A percentile compares a stretch with the other conserved stretches of the same genome.
Evolutionary conservation across 148 eudicot species (phyloP).

Genomic region (Rhododendron ovatum): DNA sequence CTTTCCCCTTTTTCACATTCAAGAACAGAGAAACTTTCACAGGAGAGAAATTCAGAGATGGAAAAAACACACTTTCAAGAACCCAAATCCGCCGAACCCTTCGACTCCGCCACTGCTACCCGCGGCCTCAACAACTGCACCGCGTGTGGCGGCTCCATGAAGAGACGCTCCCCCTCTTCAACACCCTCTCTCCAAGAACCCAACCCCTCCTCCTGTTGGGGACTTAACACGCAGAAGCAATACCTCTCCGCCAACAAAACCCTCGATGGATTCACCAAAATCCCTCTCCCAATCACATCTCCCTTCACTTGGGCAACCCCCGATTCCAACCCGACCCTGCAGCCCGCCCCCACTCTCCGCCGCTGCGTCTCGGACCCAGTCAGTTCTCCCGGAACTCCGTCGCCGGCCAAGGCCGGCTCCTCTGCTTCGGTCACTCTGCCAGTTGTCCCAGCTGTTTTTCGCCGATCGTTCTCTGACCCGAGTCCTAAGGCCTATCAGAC

Average conservation of each 20-base stretch:
- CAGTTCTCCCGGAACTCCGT: neutral
- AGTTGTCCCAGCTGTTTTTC: neutral
- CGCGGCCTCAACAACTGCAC: neutral
- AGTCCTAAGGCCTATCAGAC: neutral
- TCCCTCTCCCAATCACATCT: neutral
- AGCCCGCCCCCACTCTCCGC: neutral
- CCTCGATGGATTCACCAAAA: neutral
- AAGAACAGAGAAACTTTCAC: no score
- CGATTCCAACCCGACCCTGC: neutral
- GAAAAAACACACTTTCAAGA: no score
- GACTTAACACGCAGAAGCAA: no score
- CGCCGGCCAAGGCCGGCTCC: neutral
- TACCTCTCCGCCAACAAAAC: neutral
- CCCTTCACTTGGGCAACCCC: neutral
- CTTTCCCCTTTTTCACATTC: no score
- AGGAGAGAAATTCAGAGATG: no score
- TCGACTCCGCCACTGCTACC: no score
- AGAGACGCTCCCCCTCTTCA: neutral
- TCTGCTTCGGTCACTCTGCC: neutral
- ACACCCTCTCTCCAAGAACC: neutral
- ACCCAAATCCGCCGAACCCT: no score
- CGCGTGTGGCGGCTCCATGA: neutral
- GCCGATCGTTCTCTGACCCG: neutral
- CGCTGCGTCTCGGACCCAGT: slow-evolving; percentile 10
- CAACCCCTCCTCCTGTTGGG: neutral